phyloP scores from a whole-genome alignment of 495 filamentous ascomycete genomes.

The Parathielavia appendiculata region DNA sequence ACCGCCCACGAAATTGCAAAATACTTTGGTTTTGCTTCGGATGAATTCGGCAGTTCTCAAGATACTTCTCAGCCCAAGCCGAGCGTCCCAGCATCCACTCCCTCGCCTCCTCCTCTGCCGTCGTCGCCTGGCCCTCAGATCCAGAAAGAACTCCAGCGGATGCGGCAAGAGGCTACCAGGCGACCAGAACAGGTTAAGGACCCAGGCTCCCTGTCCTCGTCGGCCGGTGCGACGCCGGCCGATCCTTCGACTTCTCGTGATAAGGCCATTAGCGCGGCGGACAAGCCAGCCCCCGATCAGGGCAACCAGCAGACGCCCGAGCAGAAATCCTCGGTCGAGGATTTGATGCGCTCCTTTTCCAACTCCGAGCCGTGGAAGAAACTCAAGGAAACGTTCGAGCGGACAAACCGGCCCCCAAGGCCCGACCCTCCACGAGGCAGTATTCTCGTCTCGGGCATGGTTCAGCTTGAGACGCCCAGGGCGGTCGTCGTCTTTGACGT shows the following conservation, averaged over 20 bases:
- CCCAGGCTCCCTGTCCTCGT: slow-evolving; percentile 18
- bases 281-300: slow-evolving; percentile 6
- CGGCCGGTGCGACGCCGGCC: neutral
- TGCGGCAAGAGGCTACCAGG: slow-evolving; percentile 33
- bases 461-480: slow-evolving; percentile 57
- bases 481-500: slow-evolving; percentile 35
- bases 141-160: slow-evolving; percentile 25
- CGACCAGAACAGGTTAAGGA: slow-evolving; percentile 27
- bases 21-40: slow-evolving; percentile 30
- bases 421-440: slow-evolving; percentile 55
- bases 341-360: slow-evolving; percentile 7
- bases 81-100: no score
- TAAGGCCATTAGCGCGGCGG: neutral
- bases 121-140: slow-evolving; percentile 15
- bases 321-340: neutral
- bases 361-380: slow-evolving; percentile 36
- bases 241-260: neutral
- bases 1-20: slow-evolving; percentile 25
- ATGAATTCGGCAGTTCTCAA: neutral
- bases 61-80: no score
- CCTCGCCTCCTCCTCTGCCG: neutral
- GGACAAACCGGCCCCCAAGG: slow-evolving; percentile 40
- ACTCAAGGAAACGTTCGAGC: slow-evolving; percentile 50
- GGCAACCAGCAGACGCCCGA: neutral
- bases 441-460: slow-evolving; percentile 58